Conservation (phyloP, 768 basidiomycete species). For the Termitomyces sp. region DNA sequence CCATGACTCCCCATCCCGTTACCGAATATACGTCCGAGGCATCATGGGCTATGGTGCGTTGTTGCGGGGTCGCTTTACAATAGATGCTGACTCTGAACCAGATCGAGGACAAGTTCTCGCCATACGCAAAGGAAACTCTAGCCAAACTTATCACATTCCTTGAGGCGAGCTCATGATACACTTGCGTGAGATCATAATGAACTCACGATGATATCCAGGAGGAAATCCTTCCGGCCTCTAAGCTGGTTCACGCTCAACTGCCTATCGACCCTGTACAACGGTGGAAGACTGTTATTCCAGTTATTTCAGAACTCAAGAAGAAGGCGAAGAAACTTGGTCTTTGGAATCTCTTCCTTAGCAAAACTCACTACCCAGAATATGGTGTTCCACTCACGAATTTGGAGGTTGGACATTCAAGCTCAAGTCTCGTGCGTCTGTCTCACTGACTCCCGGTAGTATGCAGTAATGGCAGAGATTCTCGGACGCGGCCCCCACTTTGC, state of each 20-base stretch:
- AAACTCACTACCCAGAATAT: conserved; percentile 83
- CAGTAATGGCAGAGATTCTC: conserved; percentile 94
- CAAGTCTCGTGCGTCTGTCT: background rate
- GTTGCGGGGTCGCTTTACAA: background rate
- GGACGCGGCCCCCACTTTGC: conserved; percentile 80
- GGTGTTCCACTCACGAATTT: conserved; percentile 91
- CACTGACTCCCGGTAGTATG: conserved; percentile 53
- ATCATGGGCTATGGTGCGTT: conserved; percentile 80
- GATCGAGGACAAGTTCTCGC: conserved; percentile 92
- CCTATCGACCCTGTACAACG: conserved; percentile 66
- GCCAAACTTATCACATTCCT: conserved; percentile 81
- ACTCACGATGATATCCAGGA: conserved; percentile 43
- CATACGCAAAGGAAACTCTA: conserved; percentile 82
- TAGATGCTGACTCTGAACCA: conserved; percentile 19
- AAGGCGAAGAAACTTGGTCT: conserved; percentile 86
- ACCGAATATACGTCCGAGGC: conserved; percentile 74
- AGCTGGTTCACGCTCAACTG: conserved; percentile 75
- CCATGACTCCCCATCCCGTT: conserved; percentile 65
- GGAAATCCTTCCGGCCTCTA: conserved; percentile 78
- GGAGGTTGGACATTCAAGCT: conserved; percentile 50
- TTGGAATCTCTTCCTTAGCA: conserved; percentile 97
- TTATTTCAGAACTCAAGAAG: conserved; percentile 79
- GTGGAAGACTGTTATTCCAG: conserved; percentile 81
- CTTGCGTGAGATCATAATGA: background rate
- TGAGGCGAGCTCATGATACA: conserved; percentile 43